Conservation (phyloP, 176 grass and related monocot species). For the Triticum dicoccoides region DNA sequence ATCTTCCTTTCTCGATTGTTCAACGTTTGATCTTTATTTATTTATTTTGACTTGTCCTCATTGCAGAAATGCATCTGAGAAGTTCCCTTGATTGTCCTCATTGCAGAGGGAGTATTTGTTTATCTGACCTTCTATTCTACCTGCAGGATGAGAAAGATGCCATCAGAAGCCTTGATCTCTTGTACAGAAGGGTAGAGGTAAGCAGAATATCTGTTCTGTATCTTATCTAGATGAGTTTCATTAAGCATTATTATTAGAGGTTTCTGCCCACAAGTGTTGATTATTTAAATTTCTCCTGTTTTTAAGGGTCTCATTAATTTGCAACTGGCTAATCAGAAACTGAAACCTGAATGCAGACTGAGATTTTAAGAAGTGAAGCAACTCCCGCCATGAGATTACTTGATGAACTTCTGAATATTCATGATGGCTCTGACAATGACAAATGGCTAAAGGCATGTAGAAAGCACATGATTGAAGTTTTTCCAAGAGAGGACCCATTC, state of each 20-base stretch:
- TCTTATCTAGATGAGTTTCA: background rate
- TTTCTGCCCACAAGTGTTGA: background rate
- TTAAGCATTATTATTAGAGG: background rate
- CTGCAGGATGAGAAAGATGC: constrained; percentile 78
- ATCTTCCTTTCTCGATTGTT: background rate
- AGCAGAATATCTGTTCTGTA: background rate
- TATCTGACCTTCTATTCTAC: constrained; percentile 24
- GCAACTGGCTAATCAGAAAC: constrained; percentile 18
- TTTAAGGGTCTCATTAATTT: background rate
- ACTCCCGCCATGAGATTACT: constrained; percentile 88
- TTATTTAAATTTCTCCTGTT: constrained; percentile 1
- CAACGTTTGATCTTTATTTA: background rate
- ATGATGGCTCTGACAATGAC: constrained; percentile 72
- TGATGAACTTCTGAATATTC: constrained; percentile 87
- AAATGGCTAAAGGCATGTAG: constrained; percentile 91
- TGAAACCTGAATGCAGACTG: constrained; percentile 50
- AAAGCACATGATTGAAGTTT: constrained; percentile 68
- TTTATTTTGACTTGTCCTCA: background rate
- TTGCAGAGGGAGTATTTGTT: background rate
- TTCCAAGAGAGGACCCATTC: constrained; percentile 84
- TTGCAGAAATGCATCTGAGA: constrained; percentile 6
- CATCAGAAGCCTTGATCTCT: constrained; percentile 92
- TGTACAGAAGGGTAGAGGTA: constrained; percentile 92
- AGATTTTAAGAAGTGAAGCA: constrained; percentile 90
- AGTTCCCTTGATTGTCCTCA: background rate